These are phyloP conservation scores for Boletus barrowsii DNA, from an alignment of 768 basidiomycete species.

Conservation along the genomic window DNA sequence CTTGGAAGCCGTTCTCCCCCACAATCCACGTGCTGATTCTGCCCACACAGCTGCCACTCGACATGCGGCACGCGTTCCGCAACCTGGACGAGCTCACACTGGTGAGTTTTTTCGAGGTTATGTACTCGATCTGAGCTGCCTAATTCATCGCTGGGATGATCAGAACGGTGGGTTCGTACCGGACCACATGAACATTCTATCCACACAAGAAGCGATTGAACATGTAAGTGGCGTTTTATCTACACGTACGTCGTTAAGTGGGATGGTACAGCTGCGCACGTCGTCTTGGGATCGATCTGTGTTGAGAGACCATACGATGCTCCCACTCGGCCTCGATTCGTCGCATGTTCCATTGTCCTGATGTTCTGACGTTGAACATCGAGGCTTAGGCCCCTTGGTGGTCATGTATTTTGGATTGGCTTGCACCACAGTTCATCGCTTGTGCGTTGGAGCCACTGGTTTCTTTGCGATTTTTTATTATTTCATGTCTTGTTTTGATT, in stretches of 20 bases:
- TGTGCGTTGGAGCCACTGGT: no score
- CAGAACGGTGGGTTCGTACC: constrained; percentile 55
- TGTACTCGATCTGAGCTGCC: neutral
- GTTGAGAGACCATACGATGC: constrained; percentile 49
- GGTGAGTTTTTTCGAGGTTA: constrained; percentile 37
- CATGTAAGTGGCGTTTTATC: constrained; percentile 45
- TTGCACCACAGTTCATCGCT: no score
- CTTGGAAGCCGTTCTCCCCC: constrained; percentile 63
- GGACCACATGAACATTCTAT: constrained; percentile 76
- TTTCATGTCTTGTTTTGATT: neutral
- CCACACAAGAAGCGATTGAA: constrained; percentile 49
- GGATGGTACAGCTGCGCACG: constrained; percentile 45
- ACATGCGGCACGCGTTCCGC: constrained; percentile 65
- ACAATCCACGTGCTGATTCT: constrained; percentile 71
- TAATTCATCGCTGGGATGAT: neutral
- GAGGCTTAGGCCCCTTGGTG: no score
- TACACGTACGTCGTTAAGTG: neutral
- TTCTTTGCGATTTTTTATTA: no score
- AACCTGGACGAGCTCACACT: constrained; percentile 61
- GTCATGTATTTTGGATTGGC: no score
- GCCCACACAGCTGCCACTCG: constrained; percentile 71
- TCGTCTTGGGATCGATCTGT: constrained; percentile 47
- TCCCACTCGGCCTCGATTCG: constrained; percentile 54
- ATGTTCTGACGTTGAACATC: neutral
- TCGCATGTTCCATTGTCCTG: constrained; percentile 19